phyloP scores from a whole-genome alignment of 176 grass and related monocot genomes.

The Cocos nucifera region DNA sequence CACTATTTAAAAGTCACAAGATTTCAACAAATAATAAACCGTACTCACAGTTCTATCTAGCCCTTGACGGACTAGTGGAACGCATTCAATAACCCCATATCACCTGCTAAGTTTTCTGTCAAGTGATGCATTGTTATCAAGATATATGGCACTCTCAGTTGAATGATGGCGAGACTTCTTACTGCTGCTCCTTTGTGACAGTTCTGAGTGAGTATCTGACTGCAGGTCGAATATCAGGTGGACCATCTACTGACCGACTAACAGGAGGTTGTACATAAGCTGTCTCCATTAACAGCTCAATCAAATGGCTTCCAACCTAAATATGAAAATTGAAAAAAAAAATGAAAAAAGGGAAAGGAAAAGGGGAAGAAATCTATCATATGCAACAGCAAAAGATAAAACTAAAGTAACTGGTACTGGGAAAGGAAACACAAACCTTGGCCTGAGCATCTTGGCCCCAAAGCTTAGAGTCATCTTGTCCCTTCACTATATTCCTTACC shows the following conservation, averaged over 20 bases:
- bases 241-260: conserved; percentile 62
- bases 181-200: conserved; percentile 47
- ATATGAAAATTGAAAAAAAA: conserved; percentile 7
- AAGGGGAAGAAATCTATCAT: too few relatives aligned
- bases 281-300: conserved; percentile 81
- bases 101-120: conserved; percentile 54
- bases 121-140: conserved; percentile 23
- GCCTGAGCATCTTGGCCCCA: conserved; percentile 91
- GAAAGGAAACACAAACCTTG: conserved; percentile 35
- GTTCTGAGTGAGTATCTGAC: conserved; percentile 61
- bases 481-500: conserved; percentile 58
- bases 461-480: conserved; percentile 55
- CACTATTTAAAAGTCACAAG: background rate
- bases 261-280: conserved; percentile 60
- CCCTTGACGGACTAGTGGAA: conserved; percentile 73
- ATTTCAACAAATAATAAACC: conserved; percentile 18
- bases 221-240: conserved; percentile 84
- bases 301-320: conserved; percentile 90
- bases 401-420: too few relatives aligned
- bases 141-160: background rate
- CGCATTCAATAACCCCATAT: conserved; percentile 88
- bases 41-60: conserved; percentile 81
- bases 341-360: background rate
- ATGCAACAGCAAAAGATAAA: too few relatives aligned
- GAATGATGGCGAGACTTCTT: conserved; percentile 5